Evolutionary conservation across 768 basidiomycete species (phyloP).

Genomic region (Rhizopogon roseolus): DNA sequence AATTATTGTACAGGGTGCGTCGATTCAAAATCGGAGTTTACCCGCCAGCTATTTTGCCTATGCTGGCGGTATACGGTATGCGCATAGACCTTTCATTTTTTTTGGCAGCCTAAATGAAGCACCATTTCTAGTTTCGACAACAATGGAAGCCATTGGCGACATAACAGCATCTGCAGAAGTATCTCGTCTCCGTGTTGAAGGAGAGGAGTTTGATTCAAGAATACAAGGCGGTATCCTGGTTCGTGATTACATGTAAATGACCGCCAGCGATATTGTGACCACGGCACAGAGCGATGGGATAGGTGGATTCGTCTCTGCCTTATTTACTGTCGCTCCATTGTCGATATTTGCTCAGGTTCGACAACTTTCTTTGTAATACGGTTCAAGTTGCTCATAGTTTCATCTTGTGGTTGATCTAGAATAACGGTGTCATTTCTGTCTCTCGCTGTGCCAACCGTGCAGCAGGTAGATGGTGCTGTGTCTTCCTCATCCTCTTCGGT

Average conservation of each 20-base stretch:
- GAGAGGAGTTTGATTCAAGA: constrained; percentile 72
- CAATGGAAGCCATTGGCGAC: constrained; percentile 86
- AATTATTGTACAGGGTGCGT: constrained; percentile 45
- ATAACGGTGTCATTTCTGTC: constrained; percentile 79
- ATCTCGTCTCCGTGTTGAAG: constrained; percentile 68
- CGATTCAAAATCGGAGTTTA: constrained; percentile 76
- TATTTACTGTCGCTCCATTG: constrained; percentile 78
- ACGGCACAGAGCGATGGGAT: constrained; percentile 63
- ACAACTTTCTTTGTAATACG: background rate
- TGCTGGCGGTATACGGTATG: constrained; percentile 56
- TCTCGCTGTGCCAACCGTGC: constrained; percentile 80
- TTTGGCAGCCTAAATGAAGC: constrained; percentile 10
- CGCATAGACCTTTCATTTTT: constrained; percentile 34
- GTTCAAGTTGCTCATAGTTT: background rate
- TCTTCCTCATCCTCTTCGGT: constrained; percentile 77
- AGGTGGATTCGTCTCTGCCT: constrained; percentile 71
- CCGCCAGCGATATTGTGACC: background rate
- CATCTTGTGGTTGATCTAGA: constrained; percentile 31
- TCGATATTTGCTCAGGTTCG: constrained; percentile 68
- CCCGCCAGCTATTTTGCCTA: constrained; percentile 59
- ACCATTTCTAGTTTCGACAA: constrained; percentile 47
- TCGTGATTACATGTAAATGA: constrained; percentile 8
- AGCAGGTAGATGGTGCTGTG: constrained; percentile 77
- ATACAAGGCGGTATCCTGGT: constrained; percentile 82
- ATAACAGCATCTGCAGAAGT: constrained; percentile 82